phyloP scores from a whole-genome alignment of 148 eudicot species.

The Chenopodium formosanum region DNA sequence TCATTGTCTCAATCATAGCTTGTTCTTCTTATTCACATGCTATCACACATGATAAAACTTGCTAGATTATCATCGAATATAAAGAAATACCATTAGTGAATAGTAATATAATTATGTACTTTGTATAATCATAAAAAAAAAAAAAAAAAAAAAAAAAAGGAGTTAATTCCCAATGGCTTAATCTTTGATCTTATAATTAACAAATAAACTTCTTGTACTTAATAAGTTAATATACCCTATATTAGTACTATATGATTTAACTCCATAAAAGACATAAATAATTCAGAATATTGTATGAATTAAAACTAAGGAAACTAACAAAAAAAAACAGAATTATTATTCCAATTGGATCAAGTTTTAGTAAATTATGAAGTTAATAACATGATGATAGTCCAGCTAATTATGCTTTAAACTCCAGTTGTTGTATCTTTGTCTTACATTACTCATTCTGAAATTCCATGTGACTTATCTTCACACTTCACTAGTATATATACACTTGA shows the following conservation, averaged over 20 bases:
- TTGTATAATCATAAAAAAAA: no score
- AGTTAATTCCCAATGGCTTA: background rate
- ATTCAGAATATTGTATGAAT: no score
- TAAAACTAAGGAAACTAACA: background rate
- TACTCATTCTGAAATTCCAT: background rate
- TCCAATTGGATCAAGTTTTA: background rate
- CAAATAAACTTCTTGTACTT: background rate
- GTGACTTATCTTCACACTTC: background rate
- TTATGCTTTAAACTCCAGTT: background rate
- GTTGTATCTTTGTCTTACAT: background rate
- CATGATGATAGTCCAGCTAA: background rate
- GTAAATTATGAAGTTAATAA: background rate
- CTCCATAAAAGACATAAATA: no score
- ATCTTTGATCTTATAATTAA: background rate
- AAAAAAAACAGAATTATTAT: no score
- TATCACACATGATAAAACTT: no score
- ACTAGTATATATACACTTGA: conserved; percentile 16
- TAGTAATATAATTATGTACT: no score
- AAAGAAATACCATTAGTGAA: no score
- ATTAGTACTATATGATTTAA: background rate
- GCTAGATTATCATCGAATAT: no score
- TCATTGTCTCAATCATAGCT: no score
- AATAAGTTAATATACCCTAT: background rate
- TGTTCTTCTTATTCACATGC: no score
- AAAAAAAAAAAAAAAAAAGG: no score